Evolutionary conservation across 768 basidiomycete species (phyloP), one percentile per base, ranked within the genome.

Genomic region (Mycena sanguinolenta): DNA sequence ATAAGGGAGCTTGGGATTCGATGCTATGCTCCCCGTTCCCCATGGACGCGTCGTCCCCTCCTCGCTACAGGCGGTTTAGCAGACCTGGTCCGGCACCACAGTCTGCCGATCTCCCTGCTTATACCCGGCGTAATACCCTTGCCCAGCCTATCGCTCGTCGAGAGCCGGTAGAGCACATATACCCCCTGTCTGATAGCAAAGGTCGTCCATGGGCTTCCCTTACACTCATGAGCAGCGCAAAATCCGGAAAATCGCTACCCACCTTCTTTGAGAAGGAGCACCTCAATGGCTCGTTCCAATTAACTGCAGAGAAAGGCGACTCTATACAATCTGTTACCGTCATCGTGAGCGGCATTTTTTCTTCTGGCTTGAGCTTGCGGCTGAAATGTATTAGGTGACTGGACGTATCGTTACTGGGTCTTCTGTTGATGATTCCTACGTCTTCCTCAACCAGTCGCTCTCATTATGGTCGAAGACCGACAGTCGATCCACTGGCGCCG

Each of bases 221-320:
- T 64, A 84, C 81, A 59, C 77, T 87, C 67, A 79, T 76, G 75
- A 88, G 86, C 80, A 87, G 86, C 73, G 87, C 87, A 16, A 87
- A 85, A 76, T 87, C 87, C 4, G 78, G 84, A 13, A 85, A 84
- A 63, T 86, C 85, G 60, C 77, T 87, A 38, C 87, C 87, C 12
- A 86, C 85, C 25, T 87, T 86, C 76, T 85, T 84, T 74, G 87
- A 89, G 81, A 88, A 86, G 79, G 86, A 88, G 76, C 82, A 83
- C 57, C 84, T 88, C 78, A 85, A 78, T 60, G 86, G 86, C 50
- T 79, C 77, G 46, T 78, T 88, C 55, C 84, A 87, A 73, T 75
- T 88, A 70, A 76, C 80, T 60, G 86, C 85, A 30, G 86, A 87
- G 71, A 84, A 82, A 77, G 86, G 85, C 32, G 87, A 88, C 74